Evolutionary conservation across 176 grass and related monocot genomes (phyloP).

Genomic region (Urochloa ruziziensis): DNA sequence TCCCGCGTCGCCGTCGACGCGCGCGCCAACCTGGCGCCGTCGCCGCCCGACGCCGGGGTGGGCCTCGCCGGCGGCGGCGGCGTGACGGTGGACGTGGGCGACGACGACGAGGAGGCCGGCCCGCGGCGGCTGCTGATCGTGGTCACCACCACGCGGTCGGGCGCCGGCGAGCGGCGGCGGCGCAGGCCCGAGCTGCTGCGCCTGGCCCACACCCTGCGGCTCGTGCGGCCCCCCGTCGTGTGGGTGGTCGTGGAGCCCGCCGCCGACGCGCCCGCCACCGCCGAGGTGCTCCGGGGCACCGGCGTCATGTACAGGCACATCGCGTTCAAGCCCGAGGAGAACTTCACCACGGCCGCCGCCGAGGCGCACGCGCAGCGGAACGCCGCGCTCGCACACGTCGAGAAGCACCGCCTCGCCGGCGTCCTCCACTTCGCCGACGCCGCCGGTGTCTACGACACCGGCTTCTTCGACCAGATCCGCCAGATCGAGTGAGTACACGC

Average conservation of each 20-base stretch:
- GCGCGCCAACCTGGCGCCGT: conserved; percentile 7
- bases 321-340: conserved; percentile 74
- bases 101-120: conserved; percentile 20
- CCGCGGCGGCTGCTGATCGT: conserved; percentile 59
- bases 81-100: conserved; percentile 41
- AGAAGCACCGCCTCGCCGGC: conserved; percentile 78
- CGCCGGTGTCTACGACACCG: conserved; percentile 59
- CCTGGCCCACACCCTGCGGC: conserved; percentile 68
- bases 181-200: conserved; percentile 54
- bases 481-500: conserved; percentile 64
- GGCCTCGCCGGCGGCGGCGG: not conserved
- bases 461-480: conserved; percentile 89
- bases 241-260: conserved; percentile 88
- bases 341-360: conserved; percentile 63
- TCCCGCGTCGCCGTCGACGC: conserved; percentile 21
- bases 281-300: conserved; percentile 67
- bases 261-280: conserved; percentile 45
- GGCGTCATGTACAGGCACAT: conserved; percentile 97
- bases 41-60: not conserved
- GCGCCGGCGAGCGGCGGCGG: conserved; percentile 36
- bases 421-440: conserved; percentile 79
- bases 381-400: conserved; percentile 82
- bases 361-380: conserved; percentile 90
- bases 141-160: conserved; percentile 73
- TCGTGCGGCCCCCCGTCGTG: conserved; percentile 70